These are phyloP conservation scores for Suhomyces maxii DNA, from an alignment of 1,139 yeast genomes.

Conservation along the genomic window DNA sequence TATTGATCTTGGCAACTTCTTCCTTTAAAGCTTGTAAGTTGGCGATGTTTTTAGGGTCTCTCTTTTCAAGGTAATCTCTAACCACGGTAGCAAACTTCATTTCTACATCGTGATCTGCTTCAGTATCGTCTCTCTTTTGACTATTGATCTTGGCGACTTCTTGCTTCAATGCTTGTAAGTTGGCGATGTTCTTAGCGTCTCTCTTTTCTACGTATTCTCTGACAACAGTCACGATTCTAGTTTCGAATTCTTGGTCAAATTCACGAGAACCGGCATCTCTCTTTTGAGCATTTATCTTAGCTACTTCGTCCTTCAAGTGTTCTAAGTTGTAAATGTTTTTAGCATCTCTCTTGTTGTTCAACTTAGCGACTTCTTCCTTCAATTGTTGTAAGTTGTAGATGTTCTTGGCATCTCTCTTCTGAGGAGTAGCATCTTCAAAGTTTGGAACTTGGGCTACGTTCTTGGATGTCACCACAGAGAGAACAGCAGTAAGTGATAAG, in stretches of 20 bases:
- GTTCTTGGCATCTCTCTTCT: slow-evolving; percentile 16
- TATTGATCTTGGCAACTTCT: neutral
- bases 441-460: neutral
- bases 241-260: neutral
- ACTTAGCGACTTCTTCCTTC: neutral
- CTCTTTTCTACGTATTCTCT: neutral
- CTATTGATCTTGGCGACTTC: neutral
- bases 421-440: neutral
- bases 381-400: slow-evolving; percentile 10
- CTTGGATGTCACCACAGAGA: slow-evolving; percentile 11
- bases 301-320: neutral
- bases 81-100: no score
- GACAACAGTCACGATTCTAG: no score
- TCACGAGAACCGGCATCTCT: slow-evolving; percentile 16
- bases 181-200: neutral
- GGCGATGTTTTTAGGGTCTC: slow-evolving; percentile 18
- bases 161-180: neutral
- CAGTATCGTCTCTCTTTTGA: neutral
- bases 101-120: no score
- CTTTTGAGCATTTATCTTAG: slow-evolving; percentile 2
- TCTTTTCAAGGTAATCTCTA: neutral
- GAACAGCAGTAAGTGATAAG: slow-evolving; percentile 3
- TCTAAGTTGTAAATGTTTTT: slow-evolving; percentile 13
- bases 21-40: slow-evolving; percentile 3
- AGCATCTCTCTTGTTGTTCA: slow-evolving; percentile 11